Evolutionary conservation across 2,329 filamentous ascomycete species (phyloP), one percentile per base, ranked within the genome.

Genomic region (Geoglossum cookeanum): DNA sequence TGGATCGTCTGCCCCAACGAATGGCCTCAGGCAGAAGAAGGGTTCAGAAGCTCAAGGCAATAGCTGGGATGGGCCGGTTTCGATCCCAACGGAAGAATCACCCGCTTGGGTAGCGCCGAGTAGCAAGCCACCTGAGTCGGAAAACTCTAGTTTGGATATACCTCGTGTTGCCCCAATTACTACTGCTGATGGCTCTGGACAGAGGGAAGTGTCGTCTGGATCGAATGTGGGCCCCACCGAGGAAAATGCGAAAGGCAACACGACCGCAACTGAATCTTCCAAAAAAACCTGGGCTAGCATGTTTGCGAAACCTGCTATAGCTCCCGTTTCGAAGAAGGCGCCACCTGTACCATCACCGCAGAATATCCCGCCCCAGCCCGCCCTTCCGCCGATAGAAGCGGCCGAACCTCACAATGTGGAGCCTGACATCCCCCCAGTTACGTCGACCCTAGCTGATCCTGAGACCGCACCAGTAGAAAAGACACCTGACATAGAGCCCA

Each of bases 221-320:
- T 53, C 64, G 1, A 65, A 68, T 15, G 47, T 62, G 15, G 61
- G 65, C 39, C 61, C 60, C 6, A 63, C 58, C 61, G 17, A 71
- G 69, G 65, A 66, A 64, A 45, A 45, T 9, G 49, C 15, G 17
- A 35, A 22, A 9, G 29, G 5, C 59, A 65, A 60, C 58, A 54
- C 66, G 58, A 64, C 67, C 30, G 67, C 69, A 47, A 65, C 64
- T 55, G 49, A 53, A 35, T 67, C 66, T 15, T 62, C 69, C 49
- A 75, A 74, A 69, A 76, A 75, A 70, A 75, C 71, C 54, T 77
- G 74, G 74, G 74, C 74, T 33, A 75, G 72, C 64, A 74, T 77
- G 72, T 75, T 77, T 61, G 71, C 72, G 33, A 66, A 69, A 63
- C 68, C 69, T 27, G 44, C 32, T n/a, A 52, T 53, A 7, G 17